Base-by-base conservation (phyloP, 2,329 filamentous ascomycete species). In the Cladophialophora bantiana region DNA sequence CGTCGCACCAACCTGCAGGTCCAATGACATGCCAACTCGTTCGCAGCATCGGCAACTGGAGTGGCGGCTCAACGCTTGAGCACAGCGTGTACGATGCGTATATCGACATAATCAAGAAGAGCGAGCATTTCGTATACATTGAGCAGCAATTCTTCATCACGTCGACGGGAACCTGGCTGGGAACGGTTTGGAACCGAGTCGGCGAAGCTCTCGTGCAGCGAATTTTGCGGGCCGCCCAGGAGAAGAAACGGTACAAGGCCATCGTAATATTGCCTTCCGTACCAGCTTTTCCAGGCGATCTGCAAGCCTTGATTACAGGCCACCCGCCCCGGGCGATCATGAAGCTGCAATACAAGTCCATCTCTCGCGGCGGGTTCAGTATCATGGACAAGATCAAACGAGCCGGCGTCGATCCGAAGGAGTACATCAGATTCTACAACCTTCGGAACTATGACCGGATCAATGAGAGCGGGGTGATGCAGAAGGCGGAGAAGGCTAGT, bases 131-230 rank as follows among this genome's bases (percentile, higher is more conserved):
- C 74, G 79, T 93, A 64, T 93, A 93, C 77, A 93, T 94, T 35
- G 90, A 93, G 76, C 93, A 93, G 73, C 89, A 92, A 83, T 94
- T 95, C 81, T 95, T 95, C 82, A 95, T 95, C 78, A 95, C 92
- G 0, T 90, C 91, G 2, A 94, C 91, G 1, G 83, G 82, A 54
- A 84, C 90, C 60, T 80, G 87, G 64, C 90, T 93, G 75, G 84
- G 84, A 67, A 90, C 91, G 0, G 87, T 95, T 52, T 84, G 84
- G 73, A 95, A 95, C 79, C 88, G 89, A 75, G 89, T 95, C 68
- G 92, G 92, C 57, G 88, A 86, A 4, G 90, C 90, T 32, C 90
- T 95, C 56, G 91, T 93, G 5, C 88, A 93, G 70, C 87, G 92
- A 35, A 90, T 94, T 70, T 74, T 92, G 20, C 88, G 89, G 32